These are phyloP conservation scores for Colletotrichum sp. DNA, from an alignment of 2,329 filamentous ascomycete species.

Conservation along the genomic window DNA sequence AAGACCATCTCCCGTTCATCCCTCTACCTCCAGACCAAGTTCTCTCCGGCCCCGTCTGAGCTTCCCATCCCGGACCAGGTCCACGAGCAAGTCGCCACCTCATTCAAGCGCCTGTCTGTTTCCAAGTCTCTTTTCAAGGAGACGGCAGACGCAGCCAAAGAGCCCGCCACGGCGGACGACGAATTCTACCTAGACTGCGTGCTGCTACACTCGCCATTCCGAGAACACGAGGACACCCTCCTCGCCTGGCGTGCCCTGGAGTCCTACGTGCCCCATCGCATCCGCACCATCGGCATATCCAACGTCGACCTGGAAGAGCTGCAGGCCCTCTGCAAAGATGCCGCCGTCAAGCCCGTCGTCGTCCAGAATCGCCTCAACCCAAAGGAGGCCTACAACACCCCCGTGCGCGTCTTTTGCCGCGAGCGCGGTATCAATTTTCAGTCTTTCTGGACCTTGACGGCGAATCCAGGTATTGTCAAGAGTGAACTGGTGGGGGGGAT, in stretches of 20 bases:
- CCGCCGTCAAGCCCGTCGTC: conserved; percentile 53
- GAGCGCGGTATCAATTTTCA: conserved; percentile 50
- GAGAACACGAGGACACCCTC: conserved; percentile 52
- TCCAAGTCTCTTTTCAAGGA: not conserved
- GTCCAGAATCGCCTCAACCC: conserved; percentile 80
- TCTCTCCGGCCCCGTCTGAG: conserved; percentile 36
- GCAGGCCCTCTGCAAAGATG: conserved; percentile 51
- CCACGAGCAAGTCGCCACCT: conserved; percentile 69
- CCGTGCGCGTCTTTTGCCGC: conserved; percentile 59
- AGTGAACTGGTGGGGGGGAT: conserved; percentile 55
- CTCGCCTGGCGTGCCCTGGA: conserved; percentile 72
- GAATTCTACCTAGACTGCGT: conserved; percentile 70
- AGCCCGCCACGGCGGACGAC: conserved; percentile 7
- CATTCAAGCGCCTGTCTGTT: conserved; percentile 66
- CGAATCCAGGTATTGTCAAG: conserved; percentile 44
- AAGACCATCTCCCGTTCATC: conserved; percentile 36
- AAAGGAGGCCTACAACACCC: conserved; percentile 62
- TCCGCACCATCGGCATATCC: conserved; percentile 76
- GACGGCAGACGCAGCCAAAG: not conserved
- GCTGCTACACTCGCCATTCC: conserved; percentile 70
- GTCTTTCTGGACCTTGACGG: conserved; percentile 60
- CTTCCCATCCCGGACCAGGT: conserved; percentile 69
- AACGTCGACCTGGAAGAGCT: conserved; percentile 70
- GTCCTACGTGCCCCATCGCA: conserved; percentile 66
- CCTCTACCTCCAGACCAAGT: conserved; percentile 76